Base-by-base conservation (phyloP, 345 rosid genomes). In the Sisymbrium altissimum region DNA sequence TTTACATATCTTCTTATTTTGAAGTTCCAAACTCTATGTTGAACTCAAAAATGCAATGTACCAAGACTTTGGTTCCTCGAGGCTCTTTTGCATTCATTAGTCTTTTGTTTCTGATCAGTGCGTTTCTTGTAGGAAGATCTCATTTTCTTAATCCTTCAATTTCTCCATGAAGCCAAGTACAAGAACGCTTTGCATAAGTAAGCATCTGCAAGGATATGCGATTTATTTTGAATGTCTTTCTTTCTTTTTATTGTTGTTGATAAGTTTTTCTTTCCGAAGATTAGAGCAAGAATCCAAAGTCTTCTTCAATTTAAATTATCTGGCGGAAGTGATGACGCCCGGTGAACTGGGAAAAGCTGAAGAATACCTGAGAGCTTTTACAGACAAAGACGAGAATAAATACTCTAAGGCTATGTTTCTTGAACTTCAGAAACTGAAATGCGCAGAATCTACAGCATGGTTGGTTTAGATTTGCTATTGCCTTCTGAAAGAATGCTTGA, bases 281-380 rank as follows among this genome's bases (percentile, higher is more conserved):
- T 81, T 88, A 82, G 91, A 87, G 77, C 80, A 79, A 79, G 91
- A 89, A 82, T 66, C 88, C 49, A 85, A 90, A 62, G 69, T 85
- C 74, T 87, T 81, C 88, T 89, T 89, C 79, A 79, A 74, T 78
- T 66, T 81, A 72, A 76, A 75, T 68, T 85, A 84, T 79, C 79
- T 89, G 60, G 81, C 30, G 76, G 87, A 83, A 59, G 62, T 73
- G 71, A 84, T 88, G 81, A 79, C 52, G 70, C 79, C 73, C 10
- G 84, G 84, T 43, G 73, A 89, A 54, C 81, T 87, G 84, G 79
- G 64, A 64, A 88, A 84, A 68, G 91, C 83, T 35, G 89, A 91
- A 80, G 85, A 79, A 66, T 91, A 89, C 75, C 80, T 91, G 7
- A 63, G 86, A 30, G 90, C 87, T 38, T 91, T 89, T 75, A 85